These are phyloP conservation scores for Leptographium radiaticola DNA, from an alignment of 2,329 filamentous ascomycete species.

Conservation along the genomic window DNA sequence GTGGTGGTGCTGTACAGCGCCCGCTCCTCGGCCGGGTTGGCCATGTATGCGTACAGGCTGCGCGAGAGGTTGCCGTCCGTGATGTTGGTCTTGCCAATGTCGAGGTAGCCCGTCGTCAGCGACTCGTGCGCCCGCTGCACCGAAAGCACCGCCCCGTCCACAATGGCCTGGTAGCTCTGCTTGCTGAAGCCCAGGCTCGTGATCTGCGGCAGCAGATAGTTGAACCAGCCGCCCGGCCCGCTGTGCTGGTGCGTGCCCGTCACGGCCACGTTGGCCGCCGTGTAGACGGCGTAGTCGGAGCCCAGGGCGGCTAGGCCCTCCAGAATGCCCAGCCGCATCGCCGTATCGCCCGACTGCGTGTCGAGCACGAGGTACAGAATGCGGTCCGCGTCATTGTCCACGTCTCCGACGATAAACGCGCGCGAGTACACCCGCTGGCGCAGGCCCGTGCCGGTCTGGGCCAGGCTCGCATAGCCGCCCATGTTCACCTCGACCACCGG, in stretches of 20 bases:
- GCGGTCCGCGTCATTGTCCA: conserved; percentile 51
- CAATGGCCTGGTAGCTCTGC: conserved; percentile 80
- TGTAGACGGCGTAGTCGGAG: conserved; percentile 59
- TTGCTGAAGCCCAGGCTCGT: conserved; percentile 76
- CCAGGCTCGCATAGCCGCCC: conserved; percentile 82
- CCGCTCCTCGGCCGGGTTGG: conserved; percentile 69
- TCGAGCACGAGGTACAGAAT: conserved; percentile 85
- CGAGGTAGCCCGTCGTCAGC: conserved; percentile 55
- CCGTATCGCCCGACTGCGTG: conserved; percentile 78
- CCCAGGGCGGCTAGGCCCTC: conserved; percentile 59
- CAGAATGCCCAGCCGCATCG: conserved; percentile 75
- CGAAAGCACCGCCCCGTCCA: conserved; percentile 71
- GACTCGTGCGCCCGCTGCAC: conserved; percentile 69
- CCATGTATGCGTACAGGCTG: conserved; percentile 75
- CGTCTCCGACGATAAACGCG: conserved; percentile 73
- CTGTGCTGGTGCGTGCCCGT: conserved; percentile 91
- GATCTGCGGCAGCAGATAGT: conserved; percentile 86
- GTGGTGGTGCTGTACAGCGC: conserved; percentile 45
- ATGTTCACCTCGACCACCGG: conserved; percentile 84
- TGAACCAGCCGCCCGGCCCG: conserved; percentile 84
- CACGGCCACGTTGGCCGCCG: conserved; percentile 69
- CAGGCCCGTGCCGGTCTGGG: conserved; percentile 69
- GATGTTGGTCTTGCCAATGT: conserved; percentile 56
- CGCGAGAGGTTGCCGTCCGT: conserved; percentile 75
- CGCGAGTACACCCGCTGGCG: conserved; percentile 81